Evolutionary conservation across 345 rosid species (phyloP).

Genomic region (Aquilaria yunnanensis): DNA sequence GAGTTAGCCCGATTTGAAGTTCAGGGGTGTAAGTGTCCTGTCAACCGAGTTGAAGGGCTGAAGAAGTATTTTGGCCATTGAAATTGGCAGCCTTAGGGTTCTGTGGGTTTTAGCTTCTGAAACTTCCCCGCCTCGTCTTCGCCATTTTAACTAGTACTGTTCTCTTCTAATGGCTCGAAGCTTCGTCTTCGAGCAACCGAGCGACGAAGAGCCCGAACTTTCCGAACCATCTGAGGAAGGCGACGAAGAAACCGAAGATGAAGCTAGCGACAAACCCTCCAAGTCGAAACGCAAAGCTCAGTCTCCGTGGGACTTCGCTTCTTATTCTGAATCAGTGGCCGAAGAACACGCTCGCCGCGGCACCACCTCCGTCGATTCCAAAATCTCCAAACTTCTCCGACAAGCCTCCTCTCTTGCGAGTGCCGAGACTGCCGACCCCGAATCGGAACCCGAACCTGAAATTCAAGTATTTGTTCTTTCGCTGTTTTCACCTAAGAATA

Average conservation of each 20-base stretch:
- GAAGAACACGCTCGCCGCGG: conserved; percentile 92
- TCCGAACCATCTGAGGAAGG: conserved; percentile 30
- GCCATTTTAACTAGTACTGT: too few relatives aligned
- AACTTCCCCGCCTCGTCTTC: too few relatives aligned
- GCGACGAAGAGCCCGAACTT: conserved; percentile 57
- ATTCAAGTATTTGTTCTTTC: conserved; percentile 38
- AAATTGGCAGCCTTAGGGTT: too few relatives aligned
- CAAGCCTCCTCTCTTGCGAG: conserved; percentile 30
- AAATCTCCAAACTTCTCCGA: conserved; percentile 63
- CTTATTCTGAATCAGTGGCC: conserved; percentile 73
- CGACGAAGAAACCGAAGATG: conserved; percentile 25
- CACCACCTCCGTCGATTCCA: conserved; percentile 82
- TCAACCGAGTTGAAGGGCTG: too few relatives aligned
- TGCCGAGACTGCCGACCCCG: conserved; percentile 35
- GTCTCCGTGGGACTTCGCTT: conserved; percentile 91
- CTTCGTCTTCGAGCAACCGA: conserved; percentile 56
- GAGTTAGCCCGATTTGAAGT: too few relatives aligned
- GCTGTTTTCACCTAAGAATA: background rate
- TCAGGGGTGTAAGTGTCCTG: too few relatives aligned
- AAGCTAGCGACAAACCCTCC: conserved; percentile 19
- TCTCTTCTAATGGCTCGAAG: conserved; percentile 31
- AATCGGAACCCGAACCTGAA: conserved; percentile 57
- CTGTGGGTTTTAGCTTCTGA: too few relatives aligned
- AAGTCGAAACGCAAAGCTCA: conserved; percentile 27
- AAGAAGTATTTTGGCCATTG: too few relatives aligned